A percentile compares a stretch with the other conserved stretches of the same genome.
phyloP scores from a whole-genome alignment of 352 stramenopile species.

The Globisporangium viniferum region DNA sequence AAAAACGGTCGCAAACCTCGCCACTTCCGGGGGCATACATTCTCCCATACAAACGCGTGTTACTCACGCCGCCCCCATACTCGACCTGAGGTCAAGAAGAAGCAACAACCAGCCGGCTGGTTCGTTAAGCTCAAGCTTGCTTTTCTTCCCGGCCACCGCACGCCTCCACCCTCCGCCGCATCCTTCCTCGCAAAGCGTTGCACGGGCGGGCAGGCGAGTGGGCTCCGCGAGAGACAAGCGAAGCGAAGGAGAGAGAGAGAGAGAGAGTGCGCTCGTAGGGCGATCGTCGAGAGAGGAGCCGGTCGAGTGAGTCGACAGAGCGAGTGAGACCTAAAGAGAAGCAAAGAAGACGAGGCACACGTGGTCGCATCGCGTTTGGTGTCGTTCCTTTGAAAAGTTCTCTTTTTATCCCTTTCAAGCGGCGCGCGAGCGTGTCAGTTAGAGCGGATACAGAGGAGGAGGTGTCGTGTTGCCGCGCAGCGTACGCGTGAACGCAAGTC shows the following conservation, averaged over 20 bases:
- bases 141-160: background rate
- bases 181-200: conserved; percentile 5
- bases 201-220: background rate
- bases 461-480: background rate
- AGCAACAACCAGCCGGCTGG: background rate
- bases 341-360: background rate
- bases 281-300: conserved; percentile 1
- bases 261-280: background rate
- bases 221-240: background rate
- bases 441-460: background rate
- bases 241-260: background rate
- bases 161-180: conserved; percentile 3
- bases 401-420: background rate
- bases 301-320: background rate
- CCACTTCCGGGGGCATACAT: conserved; percentile 9
- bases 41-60: conserved; percentile 10
- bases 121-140: conserved; percentile 1
- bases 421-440: background rate
- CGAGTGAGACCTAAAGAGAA: background rate
- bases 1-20: background rate
- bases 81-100: background rate
- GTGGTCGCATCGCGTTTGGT: conserved; percentile 1
- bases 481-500: background rate
- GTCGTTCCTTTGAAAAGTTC: conserved; percentile 5
- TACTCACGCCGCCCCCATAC: conserved; percentile 7